Evolutionary conservation across 768 basidiomycete species (phyloP).

Genomic region (Mycena alexandri): DNA sequence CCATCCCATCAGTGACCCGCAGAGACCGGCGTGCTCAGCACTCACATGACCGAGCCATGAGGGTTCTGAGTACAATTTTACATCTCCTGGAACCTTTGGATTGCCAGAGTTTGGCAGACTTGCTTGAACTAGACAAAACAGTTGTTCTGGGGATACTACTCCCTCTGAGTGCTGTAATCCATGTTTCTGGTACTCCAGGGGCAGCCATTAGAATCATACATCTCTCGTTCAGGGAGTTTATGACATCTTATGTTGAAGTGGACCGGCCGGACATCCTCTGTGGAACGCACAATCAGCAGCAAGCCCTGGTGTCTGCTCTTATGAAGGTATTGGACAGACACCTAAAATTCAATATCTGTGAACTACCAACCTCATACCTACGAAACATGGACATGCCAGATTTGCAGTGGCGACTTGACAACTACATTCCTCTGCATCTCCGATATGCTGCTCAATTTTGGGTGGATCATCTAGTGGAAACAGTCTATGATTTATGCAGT

Average conservation of each 20-base stretch:
- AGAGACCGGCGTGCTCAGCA: background rate
- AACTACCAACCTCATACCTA: slow-evolving; percentile 45
- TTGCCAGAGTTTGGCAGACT: slow-evolving; percentile 4
- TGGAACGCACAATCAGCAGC: no score
- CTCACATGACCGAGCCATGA: slow-evolving; percentile 1
- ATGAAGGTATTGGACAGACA: background rate
- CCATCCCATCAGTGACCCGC: background rate
- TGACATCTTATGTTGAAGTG: no score
- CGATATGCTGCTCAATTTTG: slow-evolving; percentile 49
- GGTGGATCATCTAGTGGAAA: slow-evolving; percentile 43
- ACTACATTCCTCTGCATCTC: slow-evolving; percentile 42
- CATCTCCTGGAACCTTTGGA: slow-evolving; percentile 19
- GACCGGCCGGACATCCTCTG: no score
- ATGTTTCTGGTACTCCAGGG: background rate
- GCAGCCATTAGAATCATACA: background rate
- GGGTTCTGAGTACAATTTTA: slow-evolving; percentile 7
- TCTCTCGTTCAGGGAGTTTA: background rate
- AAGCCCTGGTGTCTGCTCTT: no score
- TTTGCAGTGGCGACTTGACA: slow-evolving; percentile 37
- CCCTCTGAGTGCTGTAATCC: slow-evolving; percentile 5
- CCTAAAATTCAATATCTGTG: slow-evolving; percentile 52
- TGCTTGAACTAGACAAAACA: slow-evolving; percentile 6
- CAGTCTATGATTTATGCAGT: slow-evolving; percentile 1
- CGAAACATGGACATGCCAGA: slow-evolving; percentile 44
- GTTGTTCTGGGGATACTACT: slow-evolving; percentile 1